These are phyloP conservation scores for Mycosphaerelloides madeirae DNA, from an alignment of 2,329 filamentous ascomycete genomes.

Conservation along the genomic window DNA sequence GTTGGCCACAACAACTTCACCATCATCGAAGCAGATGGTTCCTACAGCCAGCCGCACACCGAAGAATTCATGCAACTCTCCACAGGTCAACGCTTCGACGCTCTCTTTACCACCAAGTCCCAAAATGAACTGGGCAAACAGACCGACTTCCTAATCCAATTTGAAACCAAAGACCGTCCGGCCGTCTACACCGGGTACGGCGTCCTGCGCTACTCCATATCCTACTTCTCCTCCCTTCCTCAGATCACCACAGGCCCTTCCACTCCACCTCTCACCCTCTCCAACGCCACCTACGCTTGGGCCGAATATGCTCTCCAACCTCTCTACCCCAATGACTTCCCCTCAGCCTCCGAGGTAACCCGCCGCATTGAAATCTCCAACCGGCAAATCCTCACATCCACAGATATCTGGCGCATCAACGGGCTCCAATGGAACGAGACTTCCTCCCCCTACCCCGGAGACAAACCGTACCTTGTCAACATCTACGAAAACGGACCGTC, in stretches of 20 bases:
- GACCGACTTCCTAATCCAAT: conserved; percentile 43
- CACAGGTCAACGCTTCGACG: conserved; percentile 58
- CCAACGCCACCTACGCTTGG: conserved; percentile 34
- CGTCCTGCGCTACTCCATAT: conserved; percentile 42
- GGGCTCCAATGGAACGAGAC: conserved; percentile 23
- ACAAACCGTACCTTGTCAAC: conserved; percentile 48
- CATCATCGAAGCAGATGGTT: conserved; percentile 57
- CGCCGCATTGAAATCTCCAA: conserved; percentile 33
- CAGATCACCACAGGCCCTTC: conserved; percentile 17
- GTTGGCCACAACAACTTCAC: conserved; percentile 53
- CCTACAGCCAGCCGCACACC: conserved; percentile 47
- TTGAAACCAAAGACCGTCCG: conserved; percentile 50
- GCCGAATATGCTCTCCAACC: conserved; percentile 38
- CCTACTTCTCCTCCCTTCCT: conserved; percentile 9
- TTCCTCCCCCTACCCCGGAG: conserved; percentile 15
- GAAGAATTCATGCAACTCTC: conserved; percentile 53
- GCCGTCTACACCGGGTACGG: conserved; percentile 45
- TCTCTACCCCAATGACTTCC: conserved; percentile 29
- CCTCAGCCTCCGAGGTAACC: conserved; percentile 32
- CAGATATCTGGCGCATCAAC: conserved; percentile 21
- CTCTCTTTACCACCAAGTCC: conserved; percentile 52
- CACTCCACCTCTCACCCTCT: conserved; percentile 28
- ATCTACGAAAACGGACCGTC: conserved; percentile 47
- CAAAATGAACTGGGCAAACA: conserved; percentile 40
- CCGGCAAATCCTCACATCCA: conserved; percentile 14